Evolutionary conservation across 176 grass and related monocot species (phyloP).

Genomic region (Poa annua): DNA sequence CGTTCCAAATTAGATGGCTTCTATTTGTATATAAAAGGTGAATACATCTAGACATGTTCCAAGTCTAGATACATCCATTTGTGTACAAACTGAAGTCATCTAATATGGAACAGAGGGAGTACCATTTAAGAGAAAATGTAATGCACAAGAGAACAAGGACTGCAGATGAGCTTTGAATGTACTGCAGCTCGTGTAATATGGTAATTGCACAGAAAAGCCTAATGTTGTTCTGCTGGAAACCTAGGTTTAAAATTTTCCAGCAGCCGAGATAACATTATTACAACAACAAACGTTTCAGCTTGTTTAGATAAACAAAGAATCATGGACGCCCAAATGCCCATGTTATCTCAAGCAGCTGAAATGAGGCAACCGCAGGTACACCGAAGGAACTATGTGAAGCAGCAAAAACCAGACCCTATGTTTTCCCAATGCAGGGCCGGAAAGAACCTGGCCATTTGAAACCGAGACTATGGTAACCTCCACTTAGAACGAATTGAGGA

Average conservation of each 20-base stretch:
- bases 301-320: constrained; percentile 88
- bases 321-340: constrained; percentile 44
- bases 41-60: too few species aligned
- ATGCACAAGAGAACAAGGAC: background rate
- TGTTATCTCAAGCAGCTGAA: constrained; percentile 47
- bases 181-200: constrained; percentile 23
- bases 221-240: background rate
- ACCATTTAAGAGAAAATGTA: constrained; percentile 6
- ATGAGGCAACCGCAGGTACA: constrained; percentile 29
- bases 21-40: too few species aligned
- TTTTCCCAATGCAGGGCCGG: constrained; percentile 21
- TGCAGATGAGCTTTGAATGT: constrained; percentile 1
- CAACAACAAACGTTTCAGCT: constrained; percentile 22
- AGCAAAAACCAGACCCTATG: constrained; percentile 21
- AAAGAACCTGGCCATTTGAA: constrained; percentile 34
- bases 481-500: constrained; percentile 20
- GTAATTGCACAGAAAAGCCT: constrained; percentile 21
- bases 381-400: constrained; percentile 33
- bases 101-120: too few species aligned
- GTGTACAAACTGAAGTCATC: too few species aligned
- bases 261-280: constrained; percentile 44
- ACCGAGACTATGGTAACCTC: constrained; percentile 27
- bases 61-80: too few species aligned
- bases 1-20: too few species aligned
- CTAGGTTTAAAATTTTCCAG: constrained; percentile 27